Base-by-base conservation (phyloP, 352 stramenopile species). In the Phytophthora idaei region DNA sequence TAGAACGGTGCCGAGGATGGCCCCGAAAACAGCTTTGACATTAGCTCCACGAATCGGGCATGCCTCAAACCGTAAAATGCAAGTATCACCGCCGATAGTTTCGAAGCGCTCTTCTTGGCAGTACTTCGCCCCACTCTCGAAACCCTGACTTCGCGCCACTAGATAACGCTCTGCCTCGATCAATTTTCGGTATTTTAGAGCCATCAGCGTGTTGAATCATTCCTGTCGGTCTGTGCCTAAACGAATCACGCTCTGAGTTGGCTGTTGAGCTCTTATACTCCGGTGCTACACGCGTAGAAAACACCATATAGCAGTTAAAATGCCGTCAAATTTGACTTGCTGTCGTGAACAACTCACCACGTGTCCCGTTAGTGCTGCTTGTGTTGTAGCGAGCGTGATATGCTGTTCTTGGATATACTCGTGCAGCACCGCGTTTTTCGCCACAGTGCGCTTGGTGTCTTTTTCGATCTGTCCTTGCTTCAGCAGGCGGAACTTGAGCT, bases 401-500 rank as follows among this genome's bases (percentile, higher is more conserved):
- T 77, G 64, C n/a, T 74, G 64, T n/a, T 74, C 14, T 42, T 74
- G 64, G 27, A 77, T 71, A 36, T 54, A 64, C 27, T 77, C 69
- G 4, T 69, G 69, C 31, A 77, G 56, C 15, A 77, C 64, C 0
- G 55, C 11, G 34, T 77, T 77, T 7, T 14, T 31, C 9, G 41
- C 46, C 4, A 47, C 42, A 2, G 37, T 28, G 12, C 54, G 65
- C 10, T 68, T 60, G 7, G 14, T 12, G n/a, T 25, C 4, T 27
- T 46, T 21, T 60, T 63, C 12, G 69, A 66, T 46, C 63, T 74
- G 55, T 5, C 69, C 69, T 11, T 74, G 45, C 45, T 71, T 32
- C 15, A 77, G 46, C 54, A 72, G 59, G 4, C 61, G 55, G 17
- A 71, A 77, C 53, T 83, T 74, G 57, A 83, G 71, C 12, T 71